Evolutionary conservation across 208 protist genomes (phyloP).

Genomic region (Phytomonas sp.): DNA sequence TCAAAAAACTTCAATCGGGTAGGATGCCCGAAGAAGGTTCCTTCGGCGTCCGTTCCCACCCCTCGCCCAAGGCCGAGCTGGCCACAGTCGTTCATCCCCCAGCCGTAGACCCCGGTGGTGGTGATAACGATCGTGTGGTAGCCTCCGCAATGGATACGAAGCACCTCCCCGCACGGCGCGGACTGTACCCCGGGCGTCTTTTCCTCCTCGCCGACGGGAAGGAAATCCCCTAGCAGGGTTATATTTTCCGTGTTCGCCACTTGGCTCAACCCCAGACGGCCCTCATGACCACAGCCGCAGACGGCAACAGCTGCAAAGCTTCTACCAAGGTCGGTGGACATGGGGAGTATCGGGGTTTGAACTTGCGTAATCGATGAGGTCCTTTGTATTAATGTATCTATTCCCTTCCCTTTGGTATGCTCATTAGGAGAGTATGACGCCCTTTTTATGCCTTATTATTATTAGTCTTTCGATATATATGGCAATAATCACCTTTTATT

Average conservation of each 20-base stretch:
- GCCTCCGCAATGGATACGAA: slow-evolving; percentile 50
- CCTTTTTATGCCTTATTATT: background rate
- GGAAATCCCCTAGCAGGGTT: slow-evolving; percentile 20
- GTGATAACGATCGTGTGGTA: slow-evolving; percentile 81
- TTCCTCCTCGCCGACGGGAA: background rate
- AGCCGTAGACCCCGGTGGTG: slow-evolving; percentile 53
- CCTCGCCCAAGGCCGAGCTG: slow-evolving; percentile 53
- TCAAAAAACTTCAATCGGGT: slow-evolving; percentile 41
- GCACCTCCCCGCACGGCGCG: slow-evolving; percentile 12
- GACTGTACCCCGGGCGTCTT: background rate
- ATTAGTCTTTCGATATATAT: background rate
- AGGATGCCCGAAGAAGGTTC: slow-evolving; percentile 14
- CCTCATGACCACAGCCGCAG: slow-evolving; percentile 71
- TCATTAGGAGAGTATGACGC: background rate
- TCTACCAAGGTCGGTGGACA: background rate
- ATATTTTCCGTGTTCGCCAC: slow-evolving; percentile 12
- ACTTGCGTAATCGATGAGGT: background rate
- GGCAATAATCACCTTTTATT: background rate
- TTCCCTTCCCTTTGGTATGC: background rate
- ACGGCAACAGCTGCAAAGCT: slow-evolving; percentile 36
- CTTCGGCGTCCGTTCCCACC: background rate
- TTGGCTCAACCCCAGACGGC: slow-evolving; percentile 57
- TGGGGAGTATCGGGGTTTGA: background rate
- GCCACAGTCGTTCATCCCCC: slow-evolving; percentile 69
- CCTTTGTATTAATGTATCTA: background rate